These are phyloP conservation scores for Aureobasidium lini DNA, from an alignment of 2,329 filamentous ascomycete genomes.

Conservation along the genomic window DNA sequence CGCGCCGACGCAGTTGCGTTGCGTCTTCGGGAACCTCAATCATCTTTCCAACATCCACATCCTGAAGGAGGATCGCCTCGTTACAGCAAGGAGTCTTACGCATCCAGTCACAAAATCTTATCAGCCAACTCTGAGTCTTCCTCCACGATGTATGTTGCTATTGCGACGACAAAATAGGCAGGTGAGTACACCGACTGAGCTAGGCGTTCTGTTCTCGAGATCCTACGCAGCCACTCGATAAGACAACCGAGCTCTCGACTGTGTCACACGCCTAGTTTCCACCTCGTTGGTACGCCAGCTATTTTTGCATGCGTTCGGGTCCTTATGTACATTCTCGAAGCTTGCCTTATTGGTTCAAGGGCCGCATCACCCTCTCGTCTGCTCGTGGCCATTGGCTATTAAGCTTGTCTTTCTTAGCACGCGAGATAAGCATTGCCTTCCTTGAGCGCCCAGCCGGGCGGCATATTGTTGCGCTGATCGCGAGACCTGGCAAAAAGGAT, in stretches of 20 bases:
- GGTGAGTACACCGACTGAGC: background rate
- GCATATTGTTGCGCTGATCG: background rate
- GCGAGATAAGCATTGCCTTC: background rate
- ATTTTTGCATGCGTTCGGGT: background rate
- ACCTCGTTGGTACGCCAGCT: background rate
- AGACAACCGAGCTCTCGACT: background rate
- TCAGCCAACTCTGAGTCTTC: too few species aligned
- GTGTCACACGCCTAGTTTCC: background rate
- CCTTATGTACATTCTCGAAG: background rate
- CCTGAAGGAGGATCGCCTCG: too few species aligned
- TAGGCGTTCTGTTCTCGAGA: background rate
- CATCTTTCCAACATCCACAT: too few species aligned
- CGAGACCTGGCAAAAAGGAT: too few species aligned
- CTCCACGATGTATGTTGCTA: too few species aligned
- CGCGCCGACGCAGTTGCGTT: too few species aligned
- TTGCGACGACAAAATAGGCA: background rate
- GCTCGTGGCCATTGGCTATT: background rate
- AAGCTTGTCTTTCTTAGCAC: background rate
- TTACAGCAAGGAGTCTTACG: too few species aligned
- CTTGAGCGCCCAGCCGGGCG: background rate
- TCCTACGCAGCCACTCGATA: slow-evolving; percentile 1
- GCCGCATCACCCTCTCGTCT: background rate
- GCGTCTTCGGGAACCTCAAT: too few species aligned
- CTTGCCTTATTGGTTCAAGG: background rate
- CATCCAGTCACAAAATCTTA: too few species aligned